These are phyloP conservation scores for Geranium incanum DNA, from an alignment of 441 rosid species.

Conservation along the genomic window DNA sequence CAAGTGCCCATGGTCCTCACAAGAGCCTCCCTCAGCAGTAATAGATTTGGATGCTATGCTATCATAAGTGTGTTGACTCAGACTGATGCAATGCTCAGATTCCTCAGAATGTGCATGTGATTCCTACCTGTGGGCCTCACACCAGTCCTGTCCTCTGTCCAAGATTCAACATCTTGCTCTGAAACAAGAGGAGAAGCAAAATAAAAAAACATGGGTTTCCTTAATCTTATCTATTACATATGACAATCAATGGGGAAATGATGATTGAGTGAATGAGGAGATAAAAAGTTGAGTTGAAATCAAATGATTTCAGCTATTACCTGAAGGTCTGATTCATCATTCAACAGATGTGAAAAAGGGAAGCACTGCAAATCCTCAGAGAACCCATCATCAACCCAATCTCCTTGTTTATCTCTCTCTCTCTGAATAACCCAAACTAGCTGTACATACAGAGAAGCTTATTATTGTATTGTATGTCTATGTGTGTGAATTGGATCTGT, in stretches of 20 bases:
- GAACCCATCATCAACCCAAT: no score
- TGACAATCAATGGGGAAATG: not conserved
- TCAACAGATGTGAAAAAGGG: slow-evolving; percentile 20
- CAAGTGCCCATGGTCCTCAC: not conserved
- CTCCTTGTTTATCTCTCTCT: slow-evolving; percentile 13
- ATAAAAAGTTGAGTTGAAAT: not conserved
- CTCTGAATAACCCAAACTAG: slow-evolving; percentile 27
- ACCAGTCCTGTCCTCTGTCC: not conserved
- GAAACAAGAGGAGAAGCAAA: not conserved
- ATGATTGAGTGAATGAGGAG: not conserved
- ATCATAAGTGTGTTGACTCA: not conserved
- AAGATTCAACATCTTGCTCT: not conserved
- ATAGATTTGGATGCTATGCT: not conserved
- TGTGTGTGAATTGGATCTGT: slow-evolving; percentile 45
- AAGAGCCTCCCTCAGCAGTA: not conserved
- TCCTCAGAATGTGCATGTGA: not conserved
- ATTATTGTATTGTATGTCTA: no score
- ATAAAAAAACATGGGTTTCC: not conserved
- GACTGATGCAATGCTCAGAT: not conserved
- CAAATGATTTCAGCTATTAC: not conserved
- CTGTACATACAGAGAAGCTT: slow-evolving; percentile 21
- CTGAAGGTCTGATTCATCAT: slow-evolving; percentile 13
- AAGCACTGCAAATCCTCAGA: not conserved
- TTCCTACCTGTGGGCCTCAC: not conserved
- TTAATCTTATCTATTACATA: not conserved